These are phyloP conservation scores for Zygosaccharomyces sapae DNA, from an alignment of 1,139 yeast genomes.

Conservation along the genomic window DNA sequence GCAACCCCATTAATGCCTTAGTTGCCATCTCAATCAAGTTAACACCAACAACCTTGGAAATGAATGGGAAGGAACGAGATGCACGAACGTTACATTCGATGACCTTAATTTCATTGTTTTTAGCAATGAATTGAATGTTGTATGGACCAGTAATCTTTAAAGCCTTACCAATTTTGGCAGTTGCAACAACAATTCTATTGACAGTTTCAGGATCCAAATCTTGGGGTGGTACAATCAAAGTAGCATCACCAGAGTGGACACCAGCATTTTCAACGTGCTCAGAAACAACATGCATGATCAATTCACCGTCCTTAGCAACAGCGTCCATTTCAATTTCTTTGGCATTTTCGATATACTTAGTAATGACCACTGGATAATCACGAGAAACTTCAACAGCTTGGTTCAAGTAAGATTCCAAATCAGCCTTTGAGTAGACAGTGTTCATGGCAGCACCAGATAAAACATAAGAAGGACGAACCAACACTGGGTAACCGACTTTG, in stretches of 20 bases:
- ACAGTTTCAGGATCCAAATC: slow-evolving; percentile 91
- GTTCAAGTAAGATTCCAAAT: slow-evolving; percentile 78
- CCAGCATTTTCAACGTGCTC: slow-evolving; percentile 99
- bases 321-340: slow-evolving; percentile 99
- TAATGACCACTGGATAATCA: slow-evolving; percentile 95
- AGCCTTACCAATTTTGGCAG: slow-evolving; percentile 95
- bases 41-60: slow-evolving; percentile 95
- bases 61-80: slow-evolving; percentile 97
- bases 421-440: slow-evolving; percentile 87
- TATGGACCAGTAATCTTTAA: slow-evolving; percentile 97
- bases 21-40: slow-evolving; percentile 98
- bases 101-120: slow-evolving; percentile 89
- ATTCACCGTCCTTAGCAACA: slow-evolving; percentile 90
- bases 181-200: slow-evolving; percentile 84
- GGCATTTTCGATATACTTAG: slow-evolving; percentile 95
- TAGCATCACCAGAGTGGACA: slow-evolving; percentile 99
- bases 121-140: slow-evolving; percentile 93
- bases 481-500: slow-evolving; percentile 87
- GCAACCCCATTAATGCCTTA: slow-evolving; percentile 87
- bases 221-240: slow-evolving; percentile 95
- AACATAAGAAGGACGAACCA: slow-evolving; percentile 97
- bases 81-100: slow-evolving; percentile 99
- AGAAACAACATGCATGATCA: slow-evolving; percentile 95
- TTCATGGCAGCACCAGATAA: slow-evolving; percentile 99
- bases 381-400: slow-evolving; percentile 98